Base-by-base conservation (phyloP, 1,284 basidiomycete genomes). In the Cryptococcus sp. region DNA sequence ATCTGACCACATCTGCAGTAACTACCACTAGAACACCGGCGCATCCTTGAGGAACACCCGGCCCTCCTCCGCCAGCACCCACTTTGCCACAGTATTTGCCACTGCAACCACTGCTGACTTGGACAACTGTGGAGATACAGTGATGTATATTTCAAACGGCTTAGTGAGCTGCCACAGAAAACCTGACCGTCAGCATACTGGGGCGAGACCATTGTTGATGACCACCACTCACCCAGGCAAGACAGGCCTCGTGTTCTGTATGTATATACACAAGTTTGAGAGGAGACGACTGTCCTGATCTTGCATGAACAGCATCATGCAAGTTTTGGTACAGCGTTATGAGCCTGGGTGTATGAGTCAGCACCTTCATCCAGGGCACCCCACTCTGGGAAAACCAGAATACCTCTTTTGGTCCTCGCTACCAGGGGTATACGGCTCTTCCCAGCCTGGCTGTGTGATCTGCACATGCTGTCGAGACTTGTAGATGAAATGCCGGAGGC, bases 401-500 rank as follows among this genome's bases (percentile, higher is more conserved):
- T 45, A 71, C 75, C 76, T 56, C 33, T 68, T 65, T 15, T 68
- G 63, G 33, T 64, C 67, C 1, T 38, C 24, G 20, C 60, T 83
- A 52, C 84, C 81, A 0, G 79, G 61, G 40, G 78, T 78, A 71
- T 96, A 97, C 2, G 89, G 87, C 33, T 87, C 87, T 66, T 93
- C 90, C 73, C 87, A 93, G 16, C 78, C 75, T 0, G 94, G 91
- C 61, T 82, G 80, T 0, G 92, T 96, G 36, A 95, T 82, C 72
- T 98, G 95, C 18, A 97, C 91, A 64, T 90, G 84, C 16, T 84
- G 79, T 18, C 91, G 83, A 18, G 89, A 91, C 78, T 96, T 97
- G 80, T 96, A 98, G 51, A 96, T 79, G 71, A 98, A 98, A 76
- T 98, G 95, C 28, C 89, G 83, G 24, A 98, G 77, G 0, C 93